Conservation (phyloP, 2,329 filamentous ascomycete genomes). For the Mycosphaerella sp. region DNA sequence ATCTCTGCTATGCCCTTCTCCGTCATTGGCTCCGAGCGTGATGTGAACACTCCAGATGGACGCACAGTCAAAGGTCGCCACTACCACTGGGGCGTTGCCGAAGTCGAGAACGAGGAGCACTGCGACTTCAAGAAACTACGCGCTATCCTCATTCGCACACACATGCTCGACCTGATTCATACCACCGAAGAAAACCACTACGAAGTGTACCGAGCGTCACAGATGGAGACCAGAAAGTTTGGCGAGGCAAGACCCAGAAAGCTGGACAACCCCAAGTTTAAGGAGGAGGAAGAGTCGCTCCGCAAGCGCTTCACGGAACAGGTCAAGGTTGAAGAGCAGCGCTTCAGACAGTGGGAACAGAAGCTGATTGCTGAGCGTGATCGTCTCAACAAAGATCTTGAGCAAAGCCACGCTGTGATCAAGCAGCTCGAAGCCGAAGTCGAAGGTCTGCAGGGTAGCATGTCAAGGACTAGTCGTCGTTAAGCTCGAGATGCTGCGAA, state of each 20-base stretch:
- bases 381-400: conserved; percentile 98
- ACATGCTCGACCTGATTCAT: conserved; percentile 99
- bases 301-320: conserved; percentile 99
- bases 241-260: conserved; percentile 95
- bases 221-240: conserved; percentile 99
- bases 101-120: conserved; percentile 99
- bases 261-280: conserved; percentile 99
- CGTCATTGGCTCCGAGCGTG: conserved; percentile 98
- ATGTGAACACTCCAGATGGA: conserved; percentile 91
- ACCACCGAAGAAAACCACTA: conserved; percentile 99
- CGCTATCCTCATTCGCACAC: conserved; percentile 87
- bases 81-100: conserved; percentile 98
- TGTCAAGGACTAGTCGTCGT: conserved; percentile 33
- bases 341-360: conserved; percentile 99
- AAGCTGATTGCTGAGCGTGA: conserved; percentile 99
- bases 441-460: conserved; percentile 69
- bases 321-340: conserved; percentile 99
- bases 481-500: conserved; percentile 13
- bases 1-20: conserved; percentile 98
- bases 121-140: conserved; percentile 99
- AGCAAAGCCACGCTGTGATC: conserved; percentile 88
- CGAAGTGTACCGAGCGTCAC: conserved; percentile 96
- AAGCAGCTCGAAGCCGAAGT: conserved; percentile 89
- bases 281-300: conserved; percentile 97
- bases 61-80: conserved; percentile 98